A percentile compares a stretch with the other conserved stretches of the same genome.
Evolutionary conservation across 805 yeast species (phyloP).

Genomic region (Pichia scutulata): DNA sequence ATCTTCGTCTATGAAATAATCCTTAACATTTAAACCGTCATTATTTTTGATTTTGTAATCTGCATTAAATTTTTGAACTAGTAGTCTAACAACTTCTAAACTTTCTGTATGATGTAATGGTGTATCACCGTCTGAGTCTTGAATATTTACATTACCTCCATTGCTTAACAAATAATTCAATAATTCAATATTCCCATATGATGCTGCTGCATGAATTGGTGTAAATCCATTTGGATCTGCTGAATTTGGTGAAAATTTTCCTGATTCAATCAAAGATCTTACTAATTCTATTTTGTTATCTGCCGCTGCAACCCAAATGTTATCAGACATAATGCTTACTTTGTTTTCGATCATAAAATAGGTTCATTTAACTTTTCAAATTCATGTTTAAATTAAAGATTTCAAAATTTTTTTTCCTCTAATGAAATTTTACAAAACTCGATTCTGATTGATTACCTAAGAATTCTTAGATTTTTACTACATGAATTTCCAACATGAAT

Average conservation of each 20-base stretch:
- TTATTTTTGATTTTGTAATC: constrained; percentile 54
- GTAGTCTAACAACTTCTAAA: constrained; percentile 48
- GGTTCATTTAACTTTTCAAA: not conserved
- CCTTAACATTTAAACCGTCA: constrained; percentile 70
- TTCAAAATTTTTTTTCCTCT: not conserved
- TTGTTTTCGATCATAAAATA: not conserved
- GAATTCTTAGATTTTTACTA: not conserved
- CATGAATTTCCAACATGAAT: not conserved
- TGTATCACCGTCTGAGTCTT: constrained; percentile 88
- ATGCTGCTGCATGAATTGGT: constrained; percentile 95
- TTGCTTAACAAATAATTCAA: constrained; percentile 44
- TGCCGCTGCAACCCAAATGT: constrained; percentile 94
- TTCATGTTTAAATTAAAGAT: not conserved
- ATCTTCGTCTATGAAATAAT: constrained; percentile 73
- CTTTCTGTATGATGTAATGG: constrained; percentile 90
- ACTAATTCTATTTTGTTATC: constrained; percentile 66
- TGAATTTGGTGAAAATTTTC: constrained; percentile 54
- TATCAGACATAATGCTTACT: constrained; percentile 25
- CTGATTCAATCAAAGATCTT: constrained; percentile 42
- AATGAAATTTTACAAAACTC: too few relatives aligned
- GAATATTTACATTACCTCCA: constrained; percentile 78
- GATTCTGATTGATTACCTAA: not conserved
- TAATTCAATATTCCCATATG: constrained; percentile 76
- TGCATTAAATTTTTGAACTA: constrained; percentile 64
- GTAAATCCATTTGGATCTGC: constrained; percentile 94